These are phyloP conservation scores for Neurospora sp. DNA, from an alignment of 495 filamentous ascomycete species.

Conservation along the genomic window DNA sequence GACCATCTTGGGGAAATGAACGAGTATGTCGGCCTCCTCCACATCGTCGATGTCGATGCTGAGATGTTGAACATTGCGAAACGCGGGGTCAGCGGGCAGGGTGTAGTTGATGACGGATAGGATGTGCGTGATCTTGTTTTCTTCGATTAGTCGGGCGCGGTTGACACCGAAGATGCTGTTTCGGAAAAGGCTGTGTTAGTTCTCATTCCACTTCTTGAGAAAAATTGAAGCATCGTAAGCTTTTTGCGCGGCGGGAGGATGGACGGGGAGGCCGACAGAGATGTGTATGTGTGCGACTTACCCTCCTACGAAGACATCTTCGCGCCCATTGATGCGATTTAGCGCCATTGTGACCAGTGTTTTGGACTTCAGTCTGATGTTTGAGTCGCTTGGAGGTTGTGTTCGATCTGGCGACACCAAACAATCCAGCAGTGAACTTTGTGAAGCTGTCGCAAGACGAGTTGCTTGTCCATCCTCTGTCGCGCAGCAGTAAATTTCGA, in stretches of 20 bases:
- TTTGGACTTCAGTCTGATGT: neutral
- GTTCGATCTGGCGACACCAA: neutral
- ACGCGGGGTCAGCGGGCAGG: constrained; percentile 25
- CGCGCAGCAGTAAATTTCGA: neutral
- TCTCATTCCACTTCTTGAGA: neutral
- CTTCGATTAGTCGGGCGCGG: constrained; percentile 52
- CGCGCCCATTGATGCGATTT: constrained; percentile 51
- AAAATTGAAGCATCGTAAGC: neutral
- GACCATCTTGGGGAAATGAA: constrained; percentile 65
- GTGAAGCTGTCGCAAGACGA: neutral
- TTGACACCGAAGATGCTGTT: constrained; percentile 66
- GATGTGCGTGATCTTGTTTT: constrained; percentile 77
- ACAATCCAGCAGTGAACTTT: neutral
- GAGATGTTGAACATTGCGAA: constrained; percentile 53
- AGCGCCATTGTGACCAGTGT: constrained; percentile 18
- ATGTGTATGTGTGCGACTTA: constrained; percentile 31
- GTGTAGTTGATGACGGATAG: constrained; percentile 59
- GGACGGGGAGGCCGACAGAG: neutral
- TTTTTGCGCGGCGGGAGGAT: constrained; percentile 1
- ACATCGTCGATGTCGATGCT: constrained; percentile 80
- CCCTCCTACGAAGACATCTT: constrained; percentile 78
- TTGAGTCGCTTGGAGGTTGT: neutral
- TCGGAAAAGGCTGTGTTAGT: constrained; percentile 16
- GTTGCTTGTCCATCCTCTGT: neutral
- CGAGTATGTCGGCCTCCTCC: constrained; percentile 74